phyloP scores from a whole-genome alignment of 129 eudicot species.

The Flaveria bidentis region DNA sequence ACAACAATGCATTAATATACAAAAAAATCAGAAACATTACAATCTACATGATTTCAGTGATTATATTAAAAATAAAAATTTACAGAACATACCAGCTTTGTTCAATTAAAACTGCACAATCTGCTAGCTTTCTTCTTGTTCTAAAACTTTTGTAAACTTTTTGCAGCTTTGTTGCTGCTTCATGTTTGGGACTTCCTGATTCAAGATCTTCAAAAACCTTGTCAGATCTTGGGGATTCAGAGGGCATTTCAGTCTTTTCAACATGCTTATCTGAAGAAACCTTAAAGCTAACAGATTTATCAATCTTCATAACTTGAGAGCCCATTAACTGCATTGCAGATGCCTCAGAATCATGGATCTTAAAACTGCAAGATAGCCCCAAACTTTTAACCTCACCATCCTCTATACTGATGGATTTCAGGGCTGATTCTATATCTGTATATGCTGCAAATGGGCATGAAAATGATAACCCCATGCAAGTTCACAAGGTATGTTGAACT shows the following conservation, averaged over 20 bases:
- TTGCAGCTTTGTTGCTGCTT: conserved; percentile 92
- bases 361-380: conserved; percentile 56
- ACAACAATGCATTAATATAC: conserved; percentile 3
- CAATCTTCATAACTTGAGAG: conserved; percentile 41
- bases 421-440: conserved; percentile 51
- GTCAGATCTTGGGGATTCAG: conserved; percentile 40
- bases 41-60: neutral
- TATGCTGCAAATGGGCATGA: conserved; percentile 69
- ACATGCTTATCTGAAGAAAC: conserved; percentile 27
- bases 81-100: conserved; percentile 71
- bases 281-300: conserved; percentile 62
- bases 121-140: conserved; percentile 93
- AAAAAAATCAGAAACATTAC: neutral
- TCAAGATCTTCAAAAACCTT: conserved; percentile 30
- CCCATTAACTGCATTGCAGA: conserved; percentile 48
- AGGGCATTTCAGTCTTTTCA: conserved; percentile 26
- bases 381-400: conserved; percentile 47
- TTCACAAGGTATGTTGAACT: conserved; percentile 8
- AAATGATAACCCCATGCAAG: conserved; percentile 85
- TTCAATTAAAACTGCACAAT: conserved; percentile 93
- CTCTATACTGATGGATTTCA: conserved; percentile 47
- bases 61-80: neutral
- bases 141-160: conserved; percentile 96
- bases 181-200: conserved; percentile 67
- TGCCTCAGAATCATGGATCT: conserved; percentile 47